phyloP scores from a whole-genome alignment of 768 basidiomycete genomes.

The Amanita subjunquillea region DNA sequence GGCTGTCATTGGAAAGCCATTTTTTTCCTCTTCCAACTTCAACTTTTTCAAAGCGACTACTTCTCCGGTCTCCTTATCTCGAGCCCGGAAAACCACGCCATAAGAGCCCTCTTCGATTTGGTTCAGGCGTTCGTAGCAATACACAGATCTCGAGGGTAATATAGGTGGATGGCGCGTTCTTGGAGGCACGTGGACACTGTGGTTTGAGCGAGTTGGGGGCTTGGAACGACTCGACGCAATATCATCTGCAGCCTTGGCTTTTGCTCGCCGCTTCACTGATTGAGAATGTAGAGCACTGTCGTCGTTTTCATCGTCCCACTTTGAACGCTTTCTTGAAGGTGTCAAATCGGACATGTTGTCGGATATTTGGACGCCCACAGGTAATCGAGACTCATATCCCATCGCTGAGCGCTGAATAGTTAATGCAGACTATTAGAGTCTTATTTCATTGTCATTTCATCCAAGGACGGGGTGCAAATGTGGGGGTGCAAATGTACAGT shows the following conservation, averaged over 20 bases:
- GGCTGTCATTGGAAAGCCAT: constrained; percentile 97
- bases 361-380: background rate
- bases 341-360: constrained; percentile 32
- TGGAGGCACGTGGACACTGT: constrained; percentile 68
- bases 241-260: constrained; percentile 26
- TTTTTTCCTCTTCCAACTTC: constrained; percentile 97
- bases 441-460: no score
- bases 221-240: constrained; percentile 6
- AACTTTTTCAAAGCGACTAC: constrained; percentile 97
- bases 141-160: constrained; percentile 84
- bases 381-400: no score
- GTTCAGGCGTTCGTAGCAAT: constrained; percentile 88
- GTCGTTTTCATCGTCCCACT: constrained; percentile 51
- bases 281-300: constrained; percentile 15
- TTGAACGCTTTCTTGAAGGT: constrained; percentile 65
- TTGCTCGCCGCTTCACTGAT: constrained; percentile 43
- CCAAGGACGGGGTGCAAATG: no score
- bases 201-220: constrained; percentile 15
- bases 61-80: constrained; percentile 89
- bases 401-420: no score
- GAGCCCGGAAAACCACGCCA: constrained; percentile 93
- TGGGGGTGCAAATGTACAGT: no score
- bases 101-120: constrained; percentile 99
- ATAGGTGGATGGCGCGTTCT: constrained; percentile 73
- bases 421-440: no score